Evolutionary conservation across 192 early-diverging fungal species (phyloP), one percentile per base, ranked within the genome.

Genomic region (Gamsiella multidivaricata): DNA sequence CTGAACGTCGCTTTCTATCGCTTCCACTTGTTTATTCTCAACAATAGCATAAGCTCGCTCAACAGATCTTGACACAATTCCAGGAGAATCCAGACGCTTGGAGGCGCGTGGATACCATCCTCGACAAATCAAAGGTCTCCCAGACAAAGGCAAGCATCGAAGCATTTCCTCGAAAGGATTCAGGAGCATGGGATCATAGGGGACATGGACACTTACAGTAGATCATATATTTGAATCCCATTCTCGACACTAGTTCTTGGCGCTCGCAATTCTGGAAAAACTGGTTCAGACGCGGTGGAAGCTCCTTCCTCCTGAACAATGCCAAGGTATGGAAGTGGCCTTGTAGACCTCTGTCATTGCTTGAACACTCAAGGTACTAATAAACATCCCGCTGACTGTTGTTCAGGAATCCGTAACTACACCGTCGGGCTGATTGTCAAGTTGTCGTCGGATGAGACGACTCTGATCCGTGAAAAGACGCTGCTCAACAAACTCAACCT

Each of bases 271-370:
- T 33, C 83, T 99, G 47, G 97, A 97, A 70, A 93, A 92, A 72
- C 88, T 98, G 23, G 93, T 99, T 79, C 94, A 96, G 81, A 96
- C 94, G 42, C 88, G 94, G 82, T 99, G 97, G 97, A 99, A 98
- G 83, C 91, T 94, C 10, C 86, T 98, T 50, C 94, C 92, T 15
- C 81, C 74, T 15, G 91, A 91, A 32, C 90, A 96, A 70, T 87
- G 95, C 68, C 86, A 90, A 51, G 92, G 93, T 92, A 78, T 63
- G 32, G 49, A 12, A 11, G 41, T 43, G 3, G 5, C 6, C 11
- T 36, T 36, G n/a, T n/a, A 1, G 9, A 43, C 7, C 39, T 33
- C 31, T 18, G 12, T 54, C 28, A 33, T 31, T 11, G 9, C 6
- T 6, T 54, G 49, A 20, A 10, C 18, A 14, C 3, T 8, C 1